Percentiles rank a stretch among this genome's conserved stretches.
phyloP scores from a whole-genome alignment of 2,329 filamentous ascomycete genomes.

The Knoxdaviesia capensis region DNA sequence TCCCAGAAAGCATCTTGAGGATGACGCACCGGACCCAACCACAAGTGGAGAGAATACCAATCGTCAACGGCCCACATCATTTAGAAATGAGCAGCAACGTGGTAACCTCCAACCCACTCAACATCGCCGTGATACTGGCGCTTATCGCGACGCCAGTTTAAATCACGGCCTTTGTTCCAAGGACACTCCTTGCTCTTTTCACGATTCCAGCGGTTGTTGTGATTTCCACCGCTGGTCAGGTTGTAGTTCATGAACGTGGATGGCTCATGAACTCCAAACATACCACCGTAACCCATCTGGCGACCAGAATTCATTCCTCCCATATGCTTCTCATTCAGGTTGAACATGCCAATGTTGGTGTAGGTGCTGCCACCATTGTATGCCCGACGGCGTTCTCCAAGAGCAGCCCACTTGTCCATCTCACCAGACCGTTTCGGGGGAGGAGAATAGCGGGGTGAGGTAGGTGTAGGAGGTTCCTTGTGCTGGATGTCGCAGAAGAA shows the following conservation, averaged over 20 bases:
- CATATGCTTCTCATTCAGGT: constrained; percentile 4
- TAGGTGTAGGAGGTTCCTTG: constrained; percentile 11
- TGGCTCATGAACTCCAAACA: too few species aligned
- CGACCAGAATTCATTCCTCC: constrained; percentile 31
- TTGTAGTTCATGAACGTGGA: constrained; percentile 15
- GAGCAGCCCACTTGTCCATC: constrained; percentile 72
- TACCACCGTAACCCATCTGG: constrained; percentile 21
- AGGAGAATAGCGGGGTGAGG: constrained; percentile 38
- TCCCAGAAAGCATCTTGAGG: background rate
- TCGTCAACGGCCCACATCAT: background rate
- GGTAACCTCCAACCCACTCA: constrained; percentile 92
- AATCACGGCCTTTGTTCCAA: constrained; percentile 37
- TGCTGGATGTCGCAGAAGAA: constrained; percentile 41
- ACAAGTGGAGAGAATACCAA: constrained; percentile 23
- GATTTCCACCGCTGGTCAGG: constrained; percentile 9
- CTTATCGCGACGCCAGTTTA: constrained; percentile 41
- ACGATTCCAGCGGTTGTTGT: constrained; percentile 8
- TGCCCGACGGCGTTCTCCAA: constrained; percentile 67
- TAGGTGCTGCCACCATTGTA: constrained; percentile 28
- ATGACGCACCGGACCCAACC: constrained; percentile 24
- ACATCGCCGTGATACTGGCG: constrained; percentile 53
- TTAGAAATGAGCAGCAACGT: constrained; percentile 28
- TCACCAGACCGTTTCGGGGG: constrained; percentile 33
- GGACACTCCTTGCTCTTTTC: constrained; percentile 32
- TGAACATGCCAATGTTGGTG: background rate